Conservation (phyloP, 2,329 filamentous ascomycete species). For the Monosporascus sp. region DNA sequence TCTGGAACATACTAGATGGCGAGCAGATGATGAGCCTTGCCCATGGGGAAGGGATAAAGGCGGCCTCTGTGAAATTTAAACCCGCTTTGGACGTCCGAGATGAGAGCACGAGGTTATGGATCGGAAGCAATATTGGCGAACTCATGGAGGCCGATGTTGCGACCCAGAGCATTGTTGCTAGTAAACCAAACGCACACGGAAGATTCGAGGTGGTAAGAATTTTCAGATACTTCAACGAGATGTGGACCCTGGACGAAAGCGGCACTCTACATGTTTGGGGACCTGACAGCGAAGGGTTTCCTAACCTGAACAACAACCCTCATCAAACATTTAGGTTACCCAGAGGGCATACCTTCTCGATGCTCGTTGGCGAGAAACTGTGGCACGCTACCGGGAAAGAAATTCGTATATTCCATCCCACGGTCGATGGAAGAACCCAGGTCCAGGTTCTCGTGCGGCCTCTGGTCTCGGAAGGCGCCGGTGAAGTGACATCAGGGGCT, state of each 20-base stretch:
- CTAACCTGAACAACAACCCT: constrained; percentile 68
- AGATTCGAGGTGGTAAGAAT: constrained; percentile 79
- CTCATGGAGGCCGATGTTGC: constrained; percentile 82
- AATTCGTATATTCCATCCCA: constrained; percentile 76
- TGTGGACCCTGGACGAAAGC: constrained; percentile 91
- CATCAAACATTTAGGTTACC: constrained; percentile 70
- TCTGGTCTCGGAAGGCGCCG: constrained; percentile 65
- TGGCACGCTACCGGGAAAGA: constrained; percentile 89
- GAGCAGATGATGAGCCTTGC: constrained; percentile 74
- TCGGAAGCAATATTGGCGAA: constrained; percentile 84
- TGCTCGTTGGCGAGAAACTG: constrained; percentile 76
- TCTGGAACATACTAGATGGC: constrained; percentile 81
- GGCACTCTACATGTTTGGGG: constrained; percentile 86
- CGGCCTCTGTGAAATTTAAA: constrained; percentile 79
- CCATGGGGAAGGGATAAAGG: constrained; percentile 80
- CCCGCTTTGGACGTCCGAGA: constrained; percentile 71
- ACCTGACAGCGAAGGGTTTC: constrained; percentile 64
- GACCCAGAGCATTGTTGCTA: constrained; percentile 64
- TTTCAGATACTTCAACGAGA: constrained; percentile 76
- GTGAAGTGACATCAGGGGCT: constrained; percentile 83
- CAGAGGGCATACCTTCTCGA: constrained; percentile 79
- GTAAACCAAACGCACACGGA: constrained; percentile 67
- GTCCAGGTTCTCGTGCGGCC: constrained; percentile 73
- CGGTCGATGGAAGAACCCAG: constrained; percentile 58
- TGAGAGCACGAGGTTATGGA: constrained; percentile 79